Evolutionary conservation across 1,139 yeast species (phyloP).

Genomic region (Groenewaldozyma sp.): DNA sequence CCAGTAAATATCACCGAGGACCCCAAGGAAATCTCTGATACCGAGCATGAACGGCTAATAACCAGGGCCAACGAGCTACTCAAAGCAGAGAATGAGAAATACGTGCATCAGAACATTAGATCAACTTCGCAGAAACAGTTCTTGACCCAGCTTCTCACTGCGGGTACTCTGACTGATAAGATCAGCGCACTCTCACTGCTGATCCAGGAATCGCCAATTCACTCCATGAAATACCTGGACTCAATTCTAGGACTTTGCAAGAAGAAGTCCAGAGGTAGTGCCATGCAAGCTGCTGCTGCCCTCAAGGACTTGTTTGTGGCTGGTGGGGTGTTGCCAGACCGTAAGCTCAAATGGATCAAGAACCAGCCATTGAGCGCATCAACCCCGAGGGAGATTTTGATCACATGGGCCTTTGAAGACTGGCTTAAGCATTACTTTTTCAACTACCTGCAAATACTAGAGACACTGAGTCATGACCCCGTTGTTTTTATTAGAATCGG

Average conservation of each 20-base stretch:
- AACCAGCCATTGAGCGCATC: conserved; percentile 54
- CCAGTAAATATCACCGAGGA: conserved; percentile 35
- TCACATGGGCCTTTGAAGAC: conserved; percentile 82
- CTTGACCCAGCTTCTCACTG: conserved; percentile 76
- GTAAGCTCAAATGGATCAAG: conserved; percentile 72
- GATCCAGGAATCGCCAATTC: conserved; percentile 92
- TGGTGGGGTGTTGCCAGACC: conserved; percentile 59
- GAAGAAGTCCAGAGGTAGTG: conserved; percentile 89
- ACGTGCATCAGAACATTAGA: conserved; percentile 67
- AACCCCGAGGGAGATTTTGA: conserved; percentile 40
- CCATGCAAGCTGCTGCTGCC: conserved; percentile 83
- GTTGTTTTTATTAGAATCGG: conserved; percentile 80
- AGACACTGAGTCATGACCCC: conserved; percentile 77
- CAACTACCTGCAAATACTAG: conserved; percentile 60
- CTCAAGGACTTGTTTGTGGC: conserved; percentile 76
- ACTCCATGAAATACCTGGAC: conserved; percentile 76
- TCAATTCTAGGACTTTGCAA: conserved; percentile 69
- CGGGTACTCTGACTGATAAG: conserved; percentile 94
- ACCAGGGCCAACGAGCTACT: conserved; percentile 60
- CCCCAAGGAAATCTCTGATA: conserved; percentile 37
- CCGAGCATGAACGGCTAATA: conserved; percentile 46
- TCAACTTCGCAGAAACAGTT: conserved; percentile 82
- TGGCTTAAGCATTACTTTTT: conserved; percentile 71
- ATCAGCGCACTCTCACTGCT: conserved; percentile 87
- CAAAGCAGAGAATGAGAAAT: conserved; percentile 62